These are phyloP conservation scores for Barbarea vulgaris DNA, from an alignment of 345 rosid species.

Conservation along the genomic window DNA sequence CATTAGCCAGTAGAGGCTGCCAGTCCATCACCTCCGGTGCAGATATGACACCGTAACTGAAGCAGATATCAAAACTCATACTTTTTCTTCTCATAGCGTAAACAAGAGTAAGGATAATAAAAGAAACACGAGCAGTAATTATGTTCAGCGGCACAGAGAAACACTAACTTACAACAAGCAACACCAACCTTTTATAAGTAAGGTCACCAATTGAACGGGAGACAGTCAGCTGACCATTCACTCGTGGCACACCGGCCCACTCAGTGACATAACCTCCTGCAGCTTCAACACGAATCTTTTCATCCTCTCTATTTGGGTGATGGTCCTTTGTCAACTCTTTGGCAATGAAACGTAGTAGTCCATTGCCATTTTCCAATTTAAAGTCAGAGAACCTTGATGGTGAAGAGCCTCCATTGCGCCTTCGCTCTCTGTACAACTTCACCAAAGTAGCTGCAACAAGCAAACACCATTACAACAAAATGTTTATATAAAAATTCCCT, in stretches of 20 bases:
- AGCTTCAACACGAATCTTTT: constrained; percentile 80
- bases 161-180: constrained; percentile 9
- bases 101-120: constrained; percentile 4
- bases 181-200: constrained; percentile 53
- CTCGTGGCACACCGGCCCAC: constrained; percentile 79
- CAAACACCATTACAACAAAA: constrained; percentile 18
- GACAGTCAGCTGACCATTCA: constrained; percentile 85
- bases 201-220: constrained; percentile 94
- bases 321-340: constrained; percentile 86
- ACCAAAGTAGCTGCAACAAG: constrained; percentile 68
- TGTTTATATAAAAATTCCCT: background rate
- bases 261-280: constrained; percentile 88
- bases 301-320: constrained; percentile 91
- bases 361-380: constrained; percentile 51
- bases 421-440: constrained; percentile 69
- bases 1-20: constrained; percentile 66
- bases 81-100: background rate
- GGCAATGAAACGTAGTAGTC: constrained; percentile 54
- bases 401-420: constrained; percentile 54
- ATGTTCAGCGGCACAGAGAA: constrained; percentile 12
- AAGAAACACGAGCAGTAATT: constrained; percentile 10
- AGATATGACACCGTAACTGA: constrained; percentile 85
- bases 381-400: constrained; percentile 49
- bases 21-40: constrained; percentile 89
- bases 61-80: constrained; percentile 23